Evolutionary conservation across 371 early-diverging fungal genomes (phyloP).

Genomic region (Mucor ambiguus): DNA sequence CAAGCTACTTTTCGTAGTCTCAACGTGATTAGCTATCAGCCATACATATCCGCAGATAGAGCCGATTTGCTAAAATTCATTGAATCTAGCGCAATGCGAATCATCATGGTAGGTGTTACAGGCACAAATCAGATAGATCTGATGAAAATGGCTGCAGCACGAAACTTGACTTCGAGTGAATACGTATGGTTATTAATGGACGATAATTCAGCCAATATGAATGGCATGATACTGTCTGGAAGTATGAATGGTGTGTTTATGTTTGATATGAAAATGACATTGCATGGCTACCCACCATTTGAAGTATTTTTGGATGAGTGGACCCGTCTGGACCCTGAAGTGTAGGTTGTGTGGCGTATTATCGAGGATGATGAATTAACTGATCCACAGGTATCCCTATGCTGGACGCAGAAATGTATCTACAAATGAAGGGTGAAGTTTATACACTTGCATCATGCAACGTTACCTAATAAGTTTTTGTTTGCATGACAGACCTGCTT

Average conservation of each 20-base stretch:
- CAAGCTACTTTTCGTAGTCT: conserved; percentile 30
- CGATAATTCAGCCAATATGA: conserved; percentile 35
- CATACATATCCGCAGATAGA: conserved; percentile 28
- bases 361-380: neutral
- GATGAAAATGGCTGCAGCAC: conserved; percentile 34
- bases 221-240: conserved; percentile 14
- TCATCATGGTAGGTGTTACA: conserved; percentile 38
- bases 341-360: conserved; percentile 22
- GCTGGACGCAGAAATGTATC: conserved; percentile 52
- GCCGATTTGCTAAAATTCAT: conserved; percentile 23
- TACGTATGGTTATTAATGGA: conserved; percentile 55
- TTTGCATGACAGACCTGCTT: conserved; percentile 30
- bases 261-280: conserved; percentile 53
- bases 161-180: conserved; percentile 26
- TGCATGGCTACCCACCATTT: conserved; percentile 53
- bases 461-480: neutral
- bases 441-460: neutral
- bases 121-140: conserved; percentile 29
- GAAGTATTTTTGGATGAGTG: conserved; percentile 53
- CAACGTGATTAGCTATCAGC: conserved; percentile 32
- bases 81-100: conserved; percentile 30
- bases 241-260: conserved; percentile 39
- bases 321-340: conserved; percentile 39
- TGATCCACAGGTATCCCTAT: conserved; percentile 49
- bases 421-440: conserved; percentile 55